These are phyloP conservation scores for Debaryomyces fabryi DNA, from an alignment of 1,139 yeast species.

Conservation along the genomic window DNA sequence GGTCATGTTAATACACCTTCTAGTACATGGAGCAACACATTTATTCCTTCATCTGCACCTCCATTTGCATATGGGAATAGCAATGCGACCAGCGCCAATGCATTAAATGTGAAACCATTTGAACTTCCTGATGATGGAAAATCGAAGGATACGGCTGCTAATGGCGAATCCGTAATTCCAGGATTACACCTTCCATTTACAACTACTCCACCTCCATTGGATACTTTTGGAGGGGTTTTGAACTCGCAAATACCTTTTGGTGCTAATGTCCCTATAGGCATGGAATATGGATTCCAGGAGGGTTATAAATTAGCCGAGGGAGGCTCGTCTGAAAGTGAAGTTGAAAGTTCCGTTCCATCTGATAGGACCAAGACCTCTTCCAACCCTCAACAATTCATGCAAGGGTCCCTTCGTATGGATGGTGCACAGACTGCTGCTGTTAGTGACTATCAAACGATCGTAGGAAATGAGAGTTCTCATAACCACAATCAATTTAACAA, in stretches of 20 bases:
- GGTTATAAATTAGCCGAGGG: conserved; percentile 10
- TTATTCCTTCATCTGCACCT: conserved; percentile 41
- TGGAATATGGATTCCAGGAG: conserved; percentile 7
- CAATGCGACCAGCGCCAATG: conserved; percentile 13
- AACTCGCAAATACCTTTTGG: conserved; percentile 21
- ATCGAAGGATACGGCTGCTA: conserved; percentile 13
- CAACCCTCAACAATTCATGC: neutral
- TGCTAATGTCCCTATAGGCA: conserved; percentile 11
- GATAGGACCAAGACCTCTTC: conserved; percentile 12
- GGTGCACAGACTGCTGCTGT: neutral
- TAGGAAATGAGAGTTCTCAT: neutral
- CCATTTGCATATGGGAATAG: conserved; percentile 29
- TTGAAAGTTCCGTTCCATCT: conserved; percentile 15
- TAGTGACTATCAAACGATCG: conserved; percentile 1
- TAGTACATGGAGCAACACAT: conserved; percentile 32
- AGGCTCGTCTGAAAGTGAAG: conserved; percentile 20
- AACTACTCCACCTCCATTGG: conserved; percentile 28
- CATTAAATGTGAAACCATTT: conserved; percentile 33
- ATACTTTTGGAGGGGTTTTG: conserved; percentile 27
- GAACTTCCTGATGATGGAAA: conserved; percentile 37
- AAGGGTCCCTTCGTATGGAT: neutral
- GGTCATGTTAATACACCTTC: conserved; percentile 23
- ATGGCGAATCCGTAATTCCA: conserved; percentile 8
- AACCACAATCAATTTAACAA: conserved; percentile 9
- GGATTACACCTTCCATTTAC: conserved; percentile 27